Evolutionary conservation across 345 rosid species (phyloP).

Genomic region (Gossypium australe): DNA sequence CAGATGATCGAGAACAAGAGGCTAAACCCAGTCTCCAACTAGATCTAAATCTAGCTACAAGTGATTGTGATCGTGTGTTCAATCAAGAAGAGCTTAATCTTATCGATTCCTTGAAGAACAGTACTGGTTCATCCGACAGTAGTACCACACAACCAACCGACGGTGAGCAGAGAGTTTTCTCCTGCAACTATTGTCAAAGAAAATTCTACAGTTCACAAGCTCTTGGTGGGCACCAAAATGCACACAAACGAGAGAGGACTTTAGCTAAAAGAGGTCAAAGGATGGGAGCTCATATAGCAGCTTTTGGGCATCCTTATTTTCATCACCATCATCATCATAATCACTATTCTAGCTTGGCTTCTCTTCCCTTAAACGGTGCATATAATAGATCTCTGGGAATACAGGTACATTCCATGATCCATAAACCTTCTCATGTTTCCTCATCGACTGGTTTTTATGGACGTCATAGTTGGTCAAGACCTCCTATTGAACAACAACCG

Average conservation of each 20-base stretch:
- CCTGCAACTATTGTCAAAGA: slow-evolving; percentile 86
- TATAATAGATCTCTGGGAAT: slow-evolving; percentile 53
- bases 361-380: slow-evolving; percentile 46
- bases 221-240: slow-evolving; percentile 90
- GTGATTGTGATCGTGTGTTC: slow-evolving; percentile 29
- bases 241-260: slow-evolving; percentile 78
- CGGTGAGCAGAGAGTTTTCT: slow-evolving; percentile 51
- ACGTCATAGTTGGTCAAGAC: slow-evolving; percentile 43
- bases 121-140: slow-evolving; percentile 14
- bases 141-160: slow-evolving; percentile 21
- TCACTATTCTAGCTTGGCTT: slow-evolving; percentile 39
- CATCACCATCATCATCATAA: slow-evolving; percentile 23
- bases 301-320: slow-evolving; percentile 48
- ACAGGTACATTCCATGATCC: slow-evolving; percentile 59
- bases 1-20: slow-evolving; percentile 14
- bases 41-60: slow-evolving; percentile 32
- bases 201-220: slow-evolving; percentile 91
- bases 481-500: slow-evolving; percentile 43
- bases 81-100: slow-evolving; percentile 68
- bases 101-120: slow-evolving; percentile 35
- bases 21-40: slow-evolving; percentile 21
- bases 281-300: slow-evolving; percentile 26
- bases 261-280: slow-evolving; percentile 65
- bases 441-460: slow-evolving; percentile 33
- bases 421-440: slow-evolving; percentile 33